Evolutionary conservation across 2,329 filamentous ascomycete genomes (phyloP).

Genomic region (Aspergillus novoparasiticus): DNA sequence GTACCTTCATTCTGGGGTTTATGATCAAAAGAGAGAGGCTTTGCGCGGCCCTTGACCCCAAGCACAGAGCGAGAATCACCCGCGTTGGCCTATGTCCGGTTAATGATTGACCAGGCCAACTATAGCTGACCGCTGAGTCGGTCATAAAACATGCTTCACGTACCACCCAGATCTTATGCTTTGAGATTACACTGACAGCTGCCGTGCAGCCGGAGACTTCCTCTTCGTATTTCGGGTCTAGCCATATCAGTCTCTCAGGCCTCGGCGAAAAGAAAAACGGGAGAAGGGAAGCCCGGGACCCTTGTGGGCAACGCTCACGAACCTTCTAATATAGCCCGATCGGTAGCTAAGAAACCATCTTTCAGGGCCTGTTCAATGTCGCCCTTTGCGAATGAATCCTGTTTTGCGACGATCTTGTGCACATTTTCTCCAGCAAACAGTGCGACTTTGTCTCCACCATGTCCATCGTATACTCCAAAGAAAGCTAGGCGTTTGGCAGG

Average conservation of each 20-base stretch:
- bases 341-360: conserved; percentile 94
- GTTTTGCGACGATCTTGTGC: conserved; percentile 91
- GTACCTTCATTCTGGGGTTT: conserved; percentile 97
- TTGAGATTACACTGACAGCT: conserved; percentile 84
- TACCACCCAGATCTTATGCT: conserved; percentile 93
- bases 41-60: conserved; percentile 94
- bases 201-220: conserved; percentile 98
- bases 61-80: conserved; percentile 94
- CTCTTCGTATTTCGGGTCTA: conserved; percentile 95
- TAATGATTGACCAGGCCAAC: conserved; percentile 26
- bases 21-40: conserved; percentile 98
- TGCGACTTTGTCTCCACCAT: conserved; percentile 95
- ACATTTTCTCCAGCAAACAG: conserved; percentile 90
- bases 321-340: conserved; percentile 95
- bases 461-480: conserved; percentile 97
- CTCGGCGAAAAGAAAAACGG: neutral
- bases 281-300: neutral
- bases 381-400: conserved; percentile 87
- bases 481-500: conserved; percentile 80
- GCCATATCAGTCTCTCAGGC: conserved; percentile 18
- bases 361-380: conserved; percentile 95
- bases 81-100: conserved; percentile 75
- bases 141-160: conserved; percentile 45
- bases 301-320: conserved; percentile 37
- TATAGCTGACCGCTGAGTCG: neutral